phyloP scores from a whole-genome alignment of 257 asterid genomes.

The Nicotiana undulata region DNA sequence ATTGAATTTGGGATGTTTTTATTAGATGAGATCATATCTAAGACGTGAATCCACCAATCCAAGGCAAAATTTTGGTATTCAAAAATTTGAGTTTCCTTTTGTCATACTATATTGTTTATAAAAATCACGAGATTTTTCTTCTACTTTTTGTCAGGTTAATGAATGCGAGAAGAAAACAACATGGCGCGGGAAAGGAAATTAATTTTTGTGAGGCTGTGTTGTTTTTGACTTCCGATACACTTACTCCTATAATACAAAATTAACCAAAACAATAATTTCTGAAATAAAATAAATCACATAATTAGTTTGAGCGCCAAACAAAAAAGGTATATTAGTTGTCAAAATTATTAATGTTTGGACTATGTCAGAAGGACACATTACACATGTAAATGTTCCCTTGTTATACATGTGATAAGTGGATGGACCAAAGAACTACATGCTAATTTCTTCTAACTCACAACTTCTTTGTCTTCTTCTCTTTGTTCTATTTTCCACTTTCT shows the following conservation, averaged over 20 bases:
- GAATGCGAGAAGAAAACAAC: neutral
- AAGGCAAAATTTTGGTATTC: neutral
- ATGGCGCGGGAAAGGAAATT: neutral
- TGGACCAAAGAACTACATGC: neutral
- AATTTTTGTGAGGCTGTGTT: neutral
- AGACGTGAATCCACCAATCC: neutral
- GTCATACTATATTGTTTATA: neutral
- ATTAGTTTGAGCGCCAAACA: neutral
- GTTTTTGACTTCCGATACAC: neutral
- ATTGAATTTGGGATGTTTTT: neutral
- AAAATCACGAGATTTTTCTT: neutral
- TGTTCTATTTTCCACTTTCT: too few relatives aligned
- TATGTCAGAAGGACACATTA: neutral
- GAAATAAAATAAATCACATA: neutral
- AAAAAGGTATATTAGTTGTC: neutral
- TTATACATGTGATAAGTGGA: neutral
- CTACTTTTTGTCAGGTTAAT: neutral
- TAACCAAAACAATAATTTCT: neutral
- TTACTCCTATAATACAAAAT: too few relatives aligned
- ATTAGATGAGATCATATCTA: conserved; percentile 1
- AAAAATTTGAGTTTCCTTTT: neutral
- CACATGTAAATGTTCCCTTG: conserved; percentile 4
- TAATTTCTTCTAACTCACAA: neutral
- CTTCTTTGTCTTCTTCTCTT: too few relatives aligned
- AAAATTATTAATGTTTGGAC: neutral